Evolutionary conservation across 2,329 filamentous ascomycete genomes (phyloP), one percentile per base, ranked within the genome.

Genomic region (Apiospora arundinis): DNA sequence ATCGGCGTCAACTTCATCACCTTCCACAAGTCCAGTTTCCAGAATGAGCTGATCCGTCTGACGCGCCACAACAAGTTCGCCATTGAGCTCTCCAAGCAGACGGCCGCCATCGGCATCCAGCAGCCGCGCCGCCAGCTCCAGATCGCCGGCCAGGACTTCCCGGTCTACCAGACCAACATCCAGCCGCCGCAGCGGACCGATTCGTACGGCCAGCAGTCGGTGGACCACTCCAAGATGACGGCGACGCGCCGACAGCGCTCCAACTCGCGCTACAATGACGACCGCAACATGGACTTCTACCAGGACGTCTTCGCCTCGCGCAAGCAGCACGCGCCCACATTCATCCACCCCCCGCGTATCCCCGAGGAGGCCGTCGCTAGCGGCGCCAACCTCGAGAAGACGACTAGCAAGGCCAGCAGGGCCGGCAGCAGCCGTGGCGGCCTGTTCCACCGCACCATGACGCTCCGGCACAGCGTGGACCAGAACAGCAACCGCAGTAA

Each of bases 1-100:
- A 92, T 97, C 78, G 95, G 91, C 4, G 88, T 98, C 78, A 98
- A 97, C 81, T 91, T 98, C 71, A 92, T 98, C 78, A 97, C 97
- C 85, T 98, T 98, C 86, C 97, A 98, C 88, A 98, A 98, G 82
- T 94, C 92, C 72, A 98, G 95, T 81, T 98, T 93, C 89, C 95
- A 98, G 80, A 98, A 98, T 79, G 95, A 98, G 80, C 86, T 97
- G 63, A 87, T 98, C 32, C 95, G 95, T 83, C 88, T 98, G 2
- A 93, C 93, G 76, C 90, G 95, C 23, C 93, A 96, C 77, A 98
- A 98, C 86, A 96, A 95, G 80, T 97, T 98, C 82, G 95, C 97
- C 75, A 95, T 93, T 74, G 94, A 96, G 73, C 85, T 98, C 78
- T 97, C 97, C 92, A 86, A 93, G 48, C 90, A 93, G 70, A 95